Evolutionary conservation across 345 rosid genomes (phyloP).

Genomic region (Eutrema heterophyllum): DNA sequence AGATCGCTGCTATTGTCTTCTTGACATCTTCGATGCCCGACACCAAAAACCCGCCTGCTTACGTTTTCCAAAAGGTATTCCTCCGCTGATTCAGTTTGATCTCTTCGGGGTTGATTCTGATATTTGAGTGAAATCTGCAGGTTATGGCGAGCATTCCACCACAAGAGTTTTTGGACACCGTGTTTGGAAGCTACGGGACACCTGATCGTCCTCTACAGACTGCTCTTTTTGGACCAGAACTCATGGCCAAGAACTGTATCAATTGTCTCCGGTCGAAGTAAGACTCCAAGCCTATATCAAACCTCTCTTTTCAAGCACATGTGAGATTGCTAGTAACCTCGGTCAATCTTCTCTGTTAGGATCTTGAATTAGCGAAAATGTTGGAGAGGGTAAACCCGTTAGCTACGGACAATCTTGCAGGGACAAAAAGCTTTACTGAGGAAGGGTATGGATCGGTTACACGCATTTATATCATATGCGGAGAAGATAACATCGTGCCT

Average conservation of each 20-base stretch:
- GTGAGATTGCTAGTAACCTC: background rate
- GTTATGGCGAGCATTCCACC: background rate
- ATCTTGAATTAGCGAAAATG: slow-evolving; percentile 31
- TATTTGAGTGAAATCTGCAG: background rate
- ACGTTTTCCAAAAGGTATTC: slow-evolving; percentile 3
- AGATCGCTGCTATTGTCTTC: slow-evolving; percentile 18
- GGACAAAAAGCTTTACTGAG: slow-evolving; percentile 17
- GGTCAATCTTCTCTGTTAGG: background rate
- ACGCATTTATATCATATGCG: slow-evolving; percentile 24
- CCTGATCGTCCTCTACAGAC: background rate
- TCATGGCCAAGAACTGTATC: background rate
- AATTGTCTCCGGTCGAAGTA: background rate
- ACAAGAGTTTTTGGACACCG: background rate
- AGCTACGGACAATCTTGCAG: slow-evolving; percentile 19
- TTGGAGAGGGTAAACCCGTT: slow-evolving; percentile 33
- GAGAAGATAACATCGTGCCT: slow-evolving; percentile 7
- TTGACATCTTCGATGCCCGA: slow-evolving; percentile 26
- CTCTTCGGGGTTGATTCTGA: background rate
- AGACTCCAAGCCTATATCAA: background rate
- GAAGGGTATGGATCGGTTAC: slow-evolving; percentile 27
- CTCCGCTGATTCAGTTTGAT: background rate
- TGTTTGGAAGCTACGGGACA: background rate
- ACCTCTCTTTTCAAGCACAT: background rate
- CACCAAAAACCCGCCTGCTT: slow-evolving; percentile 19
- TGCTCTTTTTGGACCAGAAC: background rate